These are phyloP conservation scores for Salix exigua DNA, from an alignment of 345 rosid species.

Conservation along the genomic window DNA sequence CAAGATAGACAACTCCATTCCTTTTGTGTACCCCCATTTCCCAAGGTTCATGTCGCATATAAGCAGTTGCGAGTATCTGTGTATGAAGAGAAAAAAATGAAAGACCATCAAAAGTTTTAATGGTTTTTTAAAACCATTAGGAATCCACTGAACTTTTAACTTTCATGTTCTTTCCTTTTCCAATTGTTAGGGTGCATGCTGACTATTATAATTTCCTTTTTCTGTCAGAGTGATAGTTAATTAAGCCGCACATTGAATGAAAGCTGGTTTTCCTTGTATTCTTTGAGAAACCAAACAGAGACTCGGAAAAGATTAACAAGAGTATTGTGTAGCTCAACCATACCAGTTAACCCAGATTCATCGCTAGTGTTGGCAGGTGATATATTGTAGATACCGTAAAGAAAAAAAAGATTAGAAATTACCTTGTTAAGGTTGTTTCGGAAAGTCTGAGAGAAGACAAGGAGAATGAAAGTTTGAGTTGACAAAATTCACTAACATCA, in stretches of 20 bases:
- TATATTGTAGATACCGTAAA: background rate
- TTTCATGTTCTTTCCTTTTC: no score
- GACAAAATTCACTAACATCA: constrained; percentile 4
- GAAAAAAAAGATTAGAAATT: constrained; percentile 11
- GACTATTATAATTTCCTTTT: no score
- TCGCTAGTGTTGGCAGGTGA: background rate
- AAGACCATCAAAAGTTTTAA: background rate
- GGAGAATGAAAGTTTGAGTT: constrained; percentile 23
- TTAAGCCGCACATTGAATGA: no score
- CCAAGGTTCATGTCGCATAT: constrained; percentile 83
- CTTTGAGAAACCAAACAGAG: background rate
- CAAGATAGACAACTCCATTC: constrained; percentile 88
- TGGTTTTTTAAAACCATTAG: background rate
- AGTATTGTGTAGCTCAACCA: background rate
- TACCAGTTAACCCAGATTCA: background rate
- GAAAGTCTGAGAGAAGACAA: constrained; percentile 56
- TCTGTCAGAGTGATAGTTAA: no score
- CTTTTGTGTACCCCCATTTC: constrained; percentile 99
- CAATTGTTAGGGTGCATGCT: no score
- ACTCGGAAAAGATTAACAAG: background rate
- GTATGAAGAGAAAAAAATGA: constrained; percentile 3
- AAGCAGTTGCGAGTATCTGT: constrained; percentile 88
- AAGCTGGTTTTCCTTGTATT: no score
- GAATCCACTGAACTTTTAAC: no score
- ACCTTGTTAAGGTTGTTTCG: constrained; percentile 97